Evolutionary conservation across 805 yeast genomes (phyloP).

Genomic region (Jamesozyma jinghongensis): DNA sequence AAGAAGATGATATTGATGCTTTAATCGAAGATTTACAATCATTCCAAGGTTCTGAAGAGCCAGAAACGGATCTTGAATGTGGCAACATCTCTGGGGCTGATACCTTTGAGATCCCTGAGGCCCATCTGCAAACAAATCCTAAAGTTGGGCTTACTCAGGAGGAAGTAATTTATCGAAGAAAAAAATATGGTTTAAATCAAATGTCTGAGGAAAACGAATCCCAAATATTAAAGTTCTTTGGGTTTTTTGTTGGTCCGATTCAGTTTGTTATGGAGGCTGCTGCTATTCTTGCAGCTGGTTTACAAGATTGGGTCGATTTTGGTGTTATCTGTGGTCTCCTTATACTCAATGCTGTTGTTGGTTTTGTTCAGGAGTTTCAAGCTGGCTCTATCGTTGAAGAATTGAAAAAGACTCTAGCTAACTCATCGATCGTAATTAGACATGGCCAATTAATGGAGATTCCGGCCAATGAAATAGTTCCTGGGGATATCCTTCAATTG

Average conservation of each 20-base stretch:
- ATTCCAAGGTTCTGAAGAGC: constrained; percentile 44
- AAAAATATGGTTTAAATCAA: constrained; percentile 83
- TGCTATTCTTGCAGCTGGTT: constrained; percentile 90
- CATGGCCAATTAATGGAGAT: constrained; percentile 69
- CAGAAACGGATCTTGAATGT: constrained; percentile 20
- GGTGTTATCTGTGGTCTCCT: constrained; percentile 92
- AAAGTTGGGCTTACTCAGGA: constrained; percentile 64
- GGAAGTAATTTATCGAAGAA: constrained; percentile 74
- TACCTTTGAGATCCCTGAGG: constrained; percentile 72
- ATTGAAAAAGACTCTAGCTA: constrained; percentile 89
- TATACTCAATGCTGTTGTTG: constrained; percentile 82
- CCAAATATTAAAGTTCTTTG: constrained; percentile 64
- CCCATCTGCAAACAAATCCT: constrained; percentile 74
- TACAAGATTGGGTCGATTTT: constrained; percentile 97
- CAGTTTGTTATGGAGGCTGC: constrained; percentile 98
- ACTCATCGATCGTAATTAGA: constrained; percentile 79
- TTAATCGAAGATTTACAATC: constrained; percentile 70
- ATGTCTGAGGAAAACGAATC: constrained; percentile 86
- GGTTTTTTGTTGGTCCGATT: constrained; percentile 90
- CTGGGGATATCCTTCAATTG: constrained; percentile 87
- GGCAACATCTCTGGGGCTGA: constrained; percentile 44
- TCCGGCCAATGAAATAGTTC: constrained; percentile 79
- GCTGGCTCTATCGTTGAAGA: constrained; percentile 97
- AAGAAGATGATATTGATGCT: constrained; percentile 62
- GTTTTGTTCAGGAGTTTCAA: constrained; percentile 95